Evolutionary conservation across 768 basidiomycete genomes (phyloP).

Genomic region (Termitomyces sp.): DNA sequence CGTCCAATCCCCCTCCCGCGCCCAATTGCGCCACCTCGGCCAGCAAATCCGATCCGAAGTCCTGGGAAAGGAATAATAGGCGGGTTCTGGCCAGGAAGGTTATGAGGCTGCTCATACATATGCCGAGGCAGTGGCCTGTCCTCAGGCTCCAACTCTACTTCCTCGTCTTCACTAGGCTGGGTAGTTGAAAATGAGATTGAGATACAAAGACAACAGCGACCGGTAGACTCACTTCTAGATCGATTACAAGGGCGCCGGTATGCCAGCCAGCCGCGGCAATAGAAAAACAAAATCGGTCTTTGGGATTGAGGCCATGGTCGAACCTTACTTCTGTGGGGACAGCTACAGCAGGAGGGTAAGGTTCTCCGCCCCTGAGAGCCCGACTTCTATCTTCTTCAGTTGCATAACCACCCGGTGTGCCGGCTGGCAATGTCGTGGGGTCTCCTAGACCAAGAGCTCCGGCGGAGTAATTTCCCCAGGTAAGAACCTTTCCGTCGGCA

Average conservation of each 20-base stretch:
- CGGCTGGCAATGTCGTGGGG: conserved; percentile 45
- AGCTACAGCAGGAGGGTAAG: conserved; percentile 37
- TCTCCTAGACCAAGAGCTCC: conserved; percentile 89
- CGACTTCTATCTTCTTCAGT: conserved; percentile 26
- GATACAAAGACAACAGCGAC: not conserved
- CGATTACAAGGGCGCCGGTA: conserved; percentile 82
- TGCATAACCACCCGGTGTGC: conserved; percentile 56
- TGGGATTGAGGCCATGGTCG: conserved; percentile 46
- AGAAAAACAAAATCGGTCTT: conserved; percentile 70
- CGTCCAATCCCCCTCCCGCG: not conserved
- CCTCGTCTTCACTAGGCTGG: conserved; percentile 26
- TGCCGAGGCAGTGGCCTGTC: conserved; percentile 5
- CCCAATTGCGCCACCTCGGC: conserved; percentile 33
- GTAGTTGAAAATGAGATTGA: conserved; percentile 9
- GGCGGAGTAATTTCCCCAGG: conserved; percentile 73
- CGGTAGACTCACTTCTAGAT: conserved; percentile 55
- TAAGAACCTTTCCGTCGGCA: conserved; percentile 63
- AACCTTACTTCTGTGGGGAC: conserved; percentile 72
- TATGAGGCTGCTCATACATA: conserved; percentile 8
- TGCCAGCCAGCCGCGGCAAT: conserved; percentile 90
- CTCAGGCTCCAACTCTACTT: conserved; percentile 24
- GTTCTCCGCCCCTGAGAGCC: conserved; percentile 21
- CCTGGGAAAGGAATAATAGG: conserved; percentile 16
- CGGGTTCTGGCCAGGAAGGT: conserved; percentile 27
- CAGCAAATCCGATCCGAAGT: conserved; percentile 57